These are phyloP conservation scores for Boletus sp. DNA, from an alignment of 768 basidiomycete genomes.

Conservation along the genomic window DNA sequence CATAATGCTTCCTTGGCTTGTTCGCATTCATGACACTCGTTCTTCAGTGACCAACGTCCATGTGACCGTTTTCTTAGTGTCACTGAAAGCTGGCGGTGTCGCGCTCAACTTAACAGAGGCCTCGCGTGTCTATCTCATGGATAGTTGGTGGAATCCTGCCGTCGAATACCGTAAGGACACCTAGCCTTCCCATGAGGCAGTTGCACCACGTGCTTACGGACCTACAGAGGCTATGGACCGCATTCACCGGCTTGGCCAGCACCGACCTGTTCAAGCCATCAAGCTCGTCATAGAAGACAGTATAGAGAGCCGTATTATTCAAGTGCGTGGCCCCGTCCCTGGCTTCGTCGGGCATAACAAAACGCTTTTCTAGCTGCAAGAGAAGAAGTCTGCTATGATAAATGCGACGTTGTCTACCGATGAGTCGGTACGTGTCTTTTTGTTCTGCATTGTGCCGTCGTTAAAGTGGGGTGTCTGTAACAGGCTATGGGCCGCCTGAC, in stretches of 20 bases:
- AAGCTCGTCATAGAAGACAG: slow-evolving; percentile 95
- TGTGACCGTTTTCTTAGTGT: slow-evolving; percentile 96
- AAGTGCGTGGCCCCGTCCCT: slow-evolving; percentile 41
- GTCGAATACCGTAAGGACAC: slow-evolving; percentile 72
- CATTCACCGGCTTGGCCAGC: slow-evolving; percentile 94
- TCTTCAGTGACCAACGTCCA: slow-evolving; percentile 83
- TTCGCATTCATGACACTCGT: neutral
- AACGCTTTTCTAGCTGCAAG: slow-evolving; percentile 61
- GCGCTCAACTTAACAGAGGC: slow-evolving; percentile 89
- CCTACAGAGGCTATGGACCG: slow-evolving; percentile 90
- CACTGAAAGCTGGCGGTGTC: slow-evolving; percentile 93
- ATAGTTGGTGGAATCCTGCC: slow-evolving; percentile 99
- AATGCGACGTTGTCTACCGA: slow-evolving; percentile 82
- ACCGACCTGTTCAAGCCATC: slow-evolving; percentile 87
- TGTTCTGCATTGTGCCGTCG: slow-evolving; percentile 4
- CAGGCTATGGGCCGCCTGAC: slow-evolving; percentile 93
- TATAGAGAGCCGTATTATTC: slow-evolving; percentile 93
- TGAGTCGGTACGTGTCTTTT: slow-evolving; percentile 54
- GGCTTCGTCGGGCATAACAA: neutral
- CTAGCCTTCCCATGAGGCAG: neutral
- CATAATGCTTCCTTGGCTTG: neutral
- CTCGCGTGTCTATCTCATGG: slow-evolving; percentile 94
- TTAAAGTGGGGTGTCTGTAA: slow-evolving; percentile 2
- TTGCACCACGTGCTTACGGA: neutral
- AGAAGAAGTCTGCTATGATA: slow-evolving; percentile 96